Percentiles rank a stretch among this genome's conserved stretches.
Evolutionary conservation across 192 early-diverging fungal species (phyloP).

Genomic region (Coemansia sp.): DNA sequence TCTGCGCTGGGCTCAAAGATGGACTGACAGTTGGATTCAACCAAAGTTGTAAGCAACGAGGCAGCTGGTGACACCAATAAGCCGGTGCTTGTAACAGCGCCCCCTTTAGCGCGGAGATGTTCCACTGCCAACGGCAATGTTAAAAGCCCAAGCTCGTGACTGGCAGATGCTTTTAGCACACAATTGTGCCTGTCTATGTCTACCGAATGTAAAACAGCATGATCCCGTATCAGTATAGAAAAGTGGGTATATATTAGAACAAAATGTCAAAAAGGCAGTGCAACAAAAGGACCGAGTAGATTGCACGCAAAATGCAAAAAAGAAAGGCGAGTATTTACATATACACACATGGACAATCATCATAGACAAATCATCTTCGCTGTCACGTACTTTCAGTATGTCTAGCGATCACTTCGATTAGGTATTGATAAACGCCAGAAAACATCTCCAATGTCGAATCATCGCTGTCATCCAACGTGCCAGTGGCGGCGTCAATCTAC

Average conservation of each 20-base stretch:
- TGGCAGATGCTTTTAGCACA: background rate
- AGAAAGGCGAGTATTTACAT: background rate
- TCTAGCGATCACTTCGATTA: conserved; percentile 45
- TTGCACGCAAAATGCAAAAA: conserved; percentile 1
- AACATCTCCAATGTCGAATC: conserved; percentile 33
- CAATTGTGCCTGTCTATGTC: background rate
- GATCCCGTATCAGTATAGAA: background rate
- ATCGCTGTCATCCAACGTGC: background rate
- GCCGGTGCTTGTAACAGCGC: background rate
- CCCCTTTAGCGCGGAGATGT: background rate
- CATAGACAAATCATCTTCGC: background rate
- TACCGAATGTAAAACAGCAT: background rate
- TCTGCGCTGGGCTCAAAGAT: background rate
- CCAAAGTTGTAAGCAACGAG: background rate
- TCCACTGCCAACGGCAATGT: conserved; percentile 5
- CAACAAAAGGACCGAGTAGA: background rate
- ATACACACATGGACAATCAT: background rate
- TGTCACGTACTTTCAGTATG: conserved; percentile 51
- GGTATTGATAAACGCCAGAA: conserved; percentile 41
- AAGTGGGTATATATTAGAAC: background rate
- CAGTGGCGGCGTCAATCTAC: conserved; percentile 21
- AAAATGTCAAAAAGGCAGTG: background rate
- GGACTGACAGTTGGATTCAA: background rate
- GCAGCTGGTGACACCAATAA: background rate
- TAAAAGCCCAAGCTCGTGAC: conserved; percentile 9